phyloP scores from a whole-genome alignment of 306 rosid species.

The Medicago ruthenica region DNA sequence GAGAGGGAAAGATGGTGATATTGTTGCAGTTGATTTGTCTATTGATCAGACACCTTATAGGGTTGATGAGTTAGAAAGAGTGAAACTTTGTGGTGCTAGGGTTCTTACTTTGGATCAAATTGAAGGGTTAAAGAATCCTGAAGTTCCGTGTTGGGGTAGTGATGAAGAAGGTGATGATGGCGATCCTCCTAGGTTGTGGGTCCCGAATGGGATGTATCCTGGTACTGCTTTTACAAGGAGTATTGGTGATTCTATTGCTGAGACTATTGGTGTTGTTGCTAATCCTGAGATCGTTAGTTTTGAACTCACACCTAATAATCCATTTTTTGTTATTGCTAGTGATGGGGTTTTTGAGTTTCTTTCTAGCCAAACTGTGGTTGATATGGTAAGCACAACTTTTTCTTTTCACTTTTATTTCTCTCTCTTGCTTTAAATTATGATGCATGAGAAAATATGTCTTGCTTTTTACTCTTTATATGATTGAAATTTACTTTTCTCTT shows the following conservation, averaged over 20 bases:
- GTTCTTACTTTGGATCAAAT: constrained; percentile 98
- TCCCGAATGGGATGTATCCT: constrained; percentile 97
- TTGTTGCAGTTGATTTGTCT: constrained; percentile 93
- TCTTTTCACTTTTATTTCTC: constrained; percentile 35
- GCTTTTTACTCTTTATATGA: constrained; percentile 22
- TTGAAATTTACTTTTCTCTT: constrained; percentile 43
- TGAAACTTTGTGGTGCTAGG: constrained; percentile 91
- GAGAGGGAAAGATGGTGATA: constrained; percentile 60
- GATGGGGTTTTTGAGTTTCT: constrained; percentile 98
- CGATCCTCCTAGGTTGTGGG: constrained; percentile 97
- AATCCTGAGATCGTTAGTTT: constrained; percentile 89
- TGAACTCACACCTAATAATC: constrained; percentile 82
- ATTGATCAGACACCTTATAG: constrained; percentile 92
- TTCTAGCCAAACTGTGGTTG: constrained; percentile 93
- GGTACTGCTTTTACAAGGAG: constrained; percentile 98
- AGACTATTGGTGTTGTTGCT: constrained; percentile 94
- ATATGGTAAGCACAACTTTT: constrained; percentile 67
- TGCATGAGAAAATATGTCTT: constrained; percentile 31
- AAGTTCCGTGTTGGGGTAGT: constrained; percentile 91
- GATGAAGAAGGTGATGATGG: constrained; percentile 98
- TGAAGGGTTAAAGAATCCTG: constrained; percentile 94
- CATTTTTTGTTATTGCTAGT: constrained; percentile 95
- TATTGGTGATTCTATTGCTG: constrained; percentile 93
- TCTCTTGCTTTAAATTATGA: constrained; percentile 39
- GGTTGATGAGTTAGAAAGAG: constrained; percentile 82